Evolutionary conservation across 495 filamentous ascomycete species (phyloP).

Genomic region (Penicillium atrosanguineum): DNA sequence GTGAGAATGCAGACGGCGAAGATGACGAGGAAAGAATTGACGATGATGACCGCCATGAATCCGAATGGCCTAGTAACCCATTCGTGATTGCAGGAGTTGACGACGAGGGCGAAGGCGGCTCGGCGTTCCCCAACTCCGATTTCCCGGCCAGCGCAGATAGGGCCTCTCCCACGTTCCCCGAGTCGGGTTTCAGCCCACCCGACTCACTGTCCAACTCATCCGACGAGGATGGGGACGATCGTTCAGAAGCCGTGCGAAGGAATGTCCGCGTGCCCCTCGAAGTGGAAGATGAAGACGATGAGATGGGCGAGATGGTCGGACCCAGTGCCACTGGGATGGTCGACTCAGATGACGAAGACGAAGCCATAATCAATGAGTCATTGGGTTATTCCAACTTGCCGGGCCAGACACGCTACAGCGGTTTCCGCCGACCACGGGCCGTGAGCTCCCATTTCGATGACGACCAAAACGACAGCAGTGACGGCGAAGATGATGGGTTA

Average conservation of each 20-base stretch:
- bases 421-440: conserved; percentile 30
- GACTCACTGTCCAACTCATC: conserved; percentile 44
- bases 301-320: conserved; percentile 51
- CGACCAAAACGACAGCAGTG: conserved; percentile 46
- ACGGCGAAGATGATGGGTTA: conserved; percentile 48
- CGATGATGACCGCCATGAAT: conserved; percentile 20
- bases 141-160: conserved; percentile 31
- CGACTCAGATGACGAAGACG: conserved; percentile 49
- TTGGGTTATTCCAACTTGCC: conserved; percentile 42
- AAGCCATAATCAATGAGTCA: conserved; percentile 49
- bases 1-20: conserved; percentile 28
- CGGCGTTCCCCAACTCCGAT: conserved; percentile 38
- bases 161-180: conserved; percentile 35
- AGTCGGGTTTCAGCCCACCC: conserved; percentile 43
- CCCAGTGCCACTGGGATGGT: conserved; percentile 38
- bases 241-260: conserved; percentile 31
- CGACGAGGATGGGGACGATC: conserved; percentile 39
- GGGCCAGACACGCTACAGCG: conserved; percentile 34
- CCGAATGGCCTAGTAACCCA: conserved; percentile 41
- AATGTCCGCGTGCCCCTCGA: conserved; percentile 44
- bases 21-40: conserved; percentile 12
- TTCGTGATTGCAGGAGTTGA: conserved; percentile 45
- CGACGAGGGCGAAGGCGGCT: conserved; percentile 45
- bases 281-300: conserved; percentile 49
- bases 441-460: conserved; percentile 40